Evolutionary conservation across 257 asterid species (phyloP), one percentile per base, ranked within the genome.

Genomic region (Nicotiana knightiana): DNA sequence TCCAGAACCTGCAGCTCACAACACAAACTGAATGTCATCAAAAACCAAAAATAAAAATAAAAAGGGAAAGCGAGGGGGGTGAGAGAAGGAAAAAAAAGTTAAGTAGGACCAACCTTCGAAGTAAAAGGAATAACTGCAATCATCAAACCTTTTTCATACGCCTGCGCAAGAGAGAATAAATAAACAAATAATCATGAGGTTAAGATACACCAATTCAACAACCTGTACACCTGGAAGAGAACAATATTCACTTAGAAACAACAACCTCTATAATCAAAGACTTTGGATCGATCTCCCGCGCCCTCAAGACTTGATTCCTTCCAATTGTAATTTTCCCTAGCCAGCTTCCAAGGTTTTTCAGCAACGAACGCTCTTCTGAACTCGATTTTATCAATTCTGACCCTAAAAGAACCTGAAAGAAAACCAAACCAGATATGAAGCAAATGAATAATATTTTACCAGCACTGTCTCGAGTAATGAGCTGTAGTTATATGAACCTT

Each of bases 251-350:
- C 28, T 15, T 48, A 33, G n/a, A 77, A 54, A 33, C 57, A 77
- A 21, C 70, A 79, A 95, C 99, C 98, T 94, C 96, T 66, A 93
- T 87, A 77, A 94, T 92, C 65, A 96, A 89, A 66, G 97, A 85
- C 83, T 94, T 96, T 32, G 98, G 99, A 87, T 96, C 98, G 58
- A 96, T 93, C 88, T 94, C 98, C 4, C 93, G 90, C 35, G 96
- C 99, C 88, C 97, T 88, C 82, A 96, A 89, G 77, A 94, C 98
- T 83, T 91, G 94, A 90, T 96, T 96, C 88, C 86, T 94, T 84
- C 99, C 99, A 81, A 96, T 96, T 73, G 99, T 96, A 71, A 96
- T 90, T 89, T 96, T 96, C 84, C 99, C 99, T 86, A 96, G 94
- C 99, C 99, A 96, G 92, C 98, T 94, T 85, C 98, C 98, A 66